phyloP scores from a whole-genome alignment of 169 alveolate species.

The Plasmodium adleri region DNA sequence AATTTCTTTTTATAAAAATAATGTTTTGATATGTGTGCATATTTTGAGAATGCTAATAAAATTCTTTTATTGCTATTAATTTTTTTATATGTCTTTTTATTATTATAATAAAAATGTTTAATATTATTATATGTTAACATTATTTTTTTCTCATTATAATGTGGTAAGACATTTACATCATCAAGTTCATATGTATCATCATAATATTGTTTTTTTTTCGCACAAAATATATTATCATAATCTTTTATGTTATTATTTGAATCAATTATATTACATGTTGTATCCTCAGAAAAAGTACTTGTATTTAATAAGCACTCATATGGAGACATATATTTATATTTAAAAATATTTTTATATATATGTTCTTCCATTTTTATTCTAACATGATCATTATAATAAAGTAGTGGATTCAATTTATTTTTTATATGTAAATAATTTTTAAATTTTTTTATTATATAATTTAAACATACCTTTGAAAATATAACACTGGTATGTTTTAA shows the following conservation, averaged over 20 bases:
- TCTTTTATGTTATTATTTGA: neutral
- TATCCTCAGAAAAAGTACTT: too few relatives aligned
- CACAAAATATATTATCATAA: neutral
- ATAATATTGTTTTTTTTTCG: neutral
- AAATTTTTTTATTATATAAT: conserved; percentile 45
- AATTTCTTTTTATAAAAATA: neutral
- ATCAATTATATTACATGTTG: neutral
- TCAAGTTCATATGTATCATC: neutral
- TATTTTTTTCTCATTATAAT: neutral
- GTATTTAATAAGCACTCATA: conserved; percentile 24
- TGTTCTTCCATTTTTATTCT: conserved; percentile 14
- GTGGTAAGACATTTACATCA: too few relatives aligned
- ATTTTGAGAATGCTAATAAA: neutral
- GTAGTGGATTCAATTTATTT: conserved; percentile 46
- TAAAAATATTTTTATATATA: conserved; percentile 6
- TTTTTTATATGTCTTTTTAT: neutral
- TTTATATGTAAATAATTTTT: conserved; percentile 20
- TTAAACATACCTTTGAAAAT: conserved; percentile 56
- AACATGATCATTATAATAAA: conserved; percentile 16
- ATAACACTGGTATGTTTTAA: conserved; percentile 42
- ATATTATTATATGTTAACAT: neutral
- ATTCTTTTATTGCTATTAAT: neutral
- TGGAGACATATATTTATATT: conserved; percentile 44
- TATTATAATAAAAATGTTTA: neutral
- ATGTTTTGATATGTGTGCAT: neutral